Base-by-base conservation (phyloP, 192 early-diverging fungal species). In the Rhizophagus prolifer region DNA sequence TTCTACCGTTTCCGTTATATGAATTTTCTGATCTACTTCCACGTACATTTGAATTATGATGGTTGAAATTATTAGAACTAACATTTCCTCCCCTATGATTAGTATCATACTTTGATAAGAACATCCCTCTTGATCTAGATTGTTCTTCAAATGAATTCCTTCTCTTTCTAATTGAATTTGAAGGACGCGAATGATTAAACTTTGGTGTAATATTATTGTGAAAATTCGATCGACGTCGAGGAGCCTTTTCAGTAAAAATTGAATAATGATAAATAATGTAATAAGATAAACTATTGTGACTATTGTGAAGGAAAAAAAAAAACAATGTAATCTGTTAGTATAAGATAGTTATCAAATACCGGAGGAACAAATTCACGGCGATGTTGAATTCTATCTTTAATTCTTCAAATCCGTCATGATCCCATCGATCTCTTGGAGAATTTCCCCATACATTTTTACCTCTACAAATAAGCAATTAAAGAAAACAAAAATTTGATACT, bases 331-430 rank as follows among this genome's bases (percentile, higher is more conserved):
- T 54, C 2, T 54, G 50, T 54, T 54, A 54, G 19, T 54, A 26
- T 28, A 14, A 62, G 26, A 63, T 63, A 30, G 0, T 28, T 28
- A 21, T 25, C 28, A 21, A 67, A 28, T 31, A 66, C 65, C 34
- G 31, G 19, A 67, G 34, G 65, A 41, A 16, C n/a, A 64, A 64
- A 44, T 13, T 34, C 67, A 41, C 47, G 70, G 9, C 70, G 70
- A 21, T 58, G 41, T 26, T 71, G 70, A 13, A 50, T 12, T 9
- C 47, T 46, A 16, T 80, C 81, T 85, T 76, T 54, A 88, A 64
- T 66, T 86, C 82, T n/a, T 88, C 84, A 70, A 78, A 88, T 0
- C 87, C 87, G 50, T 82, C 81, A 61, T 88, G 87, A 73, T 79
- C 81, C 87, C 87, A 88, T 46, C 78, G 74, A 50, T 77, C 82